These are phyloP conservation scores for Pseudogymnoascus destructans DNA, from an alignment of 2,329 filamentous ascomycete genomes.

Conservation along the genomic window DNA sequence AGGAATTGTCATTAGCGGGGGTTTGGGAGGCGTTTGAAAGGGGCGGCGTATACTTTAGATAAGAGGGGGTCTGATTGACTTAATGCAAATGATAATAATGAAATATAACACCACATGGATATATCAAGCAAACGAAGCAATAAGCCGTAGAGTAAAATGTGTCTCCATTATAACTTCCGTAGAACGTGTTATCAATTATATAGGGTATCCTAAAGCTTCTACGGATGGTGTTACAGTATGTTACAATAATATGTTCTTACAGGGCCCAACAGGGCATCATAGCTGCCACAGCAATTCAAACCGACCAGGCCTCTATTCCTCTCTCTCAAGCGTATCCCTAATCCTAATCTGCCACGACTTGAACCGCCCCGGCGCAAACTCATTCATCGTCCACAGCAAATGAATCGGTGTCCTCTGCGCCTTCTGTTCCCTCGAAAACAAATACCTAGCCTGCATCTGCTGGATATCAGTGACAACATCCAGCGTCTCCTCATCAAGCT, in stretches of 20 bases:
- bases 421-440: slow-evolving; percentile 14
- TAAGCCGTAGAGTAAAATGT: not conserved
- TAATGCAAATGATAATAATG: not conserved
- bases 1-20: not conserved
- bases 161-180: not conserved
- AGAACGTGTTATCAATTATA: not conserved
- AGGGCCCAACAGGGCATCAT: not conserved
- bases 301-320: not conserved
- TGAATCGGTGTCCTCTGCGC: slow-evolving; percentile 15
- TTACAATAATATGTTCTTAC: not conserved
- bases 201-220: not conserved
- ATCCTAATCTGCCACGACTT: slow-evolving; percentile 20
- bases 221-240: not conserved
- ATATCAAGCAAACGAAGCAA: not conserved
- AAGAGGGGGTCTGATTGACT: not conserved
- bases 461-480: slow-evolving; percentile 19
- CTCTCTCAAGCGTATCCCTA: not conserved
- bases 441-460: slow-evolving; percentile 12
- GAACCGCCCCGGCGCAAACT: slow-evolving; percentile 19
- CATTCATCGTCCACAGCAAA: slow-evolving; percentile 21
- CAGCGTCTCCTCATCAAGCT: slow-evolving; percentile 23
- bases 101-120: not conserved
- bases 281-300: not conserved
- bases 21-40: not conserved
- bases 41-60: not conserved